Percentiles rank a stretch among this genome's conserved stretches.
phyloP scores from a whole-genome alignment of 305 asterid species.

The Rubia tinctorum region DNA sequence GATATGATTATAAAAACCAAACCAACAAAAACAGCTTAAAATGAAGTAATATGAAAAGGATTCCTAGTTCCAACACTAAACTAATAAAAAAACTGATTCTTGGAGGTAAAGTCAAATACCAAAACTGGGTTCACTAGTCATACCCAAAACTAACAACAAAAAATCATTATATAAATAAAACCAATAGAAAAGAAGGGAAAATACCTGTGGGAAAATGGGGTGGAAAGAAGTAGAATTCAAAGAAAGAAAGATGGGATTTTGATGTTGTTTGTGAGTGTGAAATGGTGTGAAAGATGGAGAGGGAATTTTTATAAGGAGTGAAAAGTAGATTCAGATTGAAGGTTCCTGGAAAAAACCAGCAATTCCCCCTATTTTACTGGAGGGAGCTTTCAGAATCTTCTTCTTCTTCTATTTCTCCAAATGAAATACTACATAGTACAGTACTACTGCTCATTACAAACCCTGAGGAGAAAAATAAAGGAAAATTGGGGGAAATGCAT shows the following conservation, averaged over 20 bases:
- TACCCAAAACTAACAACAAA: not conserved
- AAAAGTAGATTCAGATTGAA: not conserved
- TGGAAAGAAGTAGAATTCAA: not conserved
- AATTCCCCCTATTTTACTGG: not conserved
- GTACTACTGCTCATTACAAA: not conserved
- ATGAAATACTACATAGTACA: not conserved
- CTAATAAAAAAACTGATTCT: not conserved
- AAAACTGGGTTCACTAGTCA: not conserved
- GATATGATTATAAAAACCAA: not conserved
- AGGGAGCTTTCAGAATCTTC: not conserved
- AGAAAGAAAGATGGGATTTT: not conserved
- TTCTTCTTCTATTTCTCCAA: not conserved
- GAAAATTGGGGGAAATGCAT: no score
- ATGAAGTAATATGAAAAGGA: not conserved
- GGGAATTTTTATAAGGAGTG: not conserved
- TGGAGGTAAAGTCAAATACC: not conserved
- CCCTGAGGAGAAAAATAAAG: no score
- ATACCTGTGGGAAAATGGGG: not conserved
- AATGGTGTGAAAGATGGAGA: not conserved
- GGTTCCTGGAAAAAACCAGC: conserved; percentile 6
- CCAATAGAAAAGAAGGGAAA: not conserved
- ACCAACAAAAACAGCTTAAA: not conserved
- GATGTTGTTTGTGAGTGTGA: not conserved
- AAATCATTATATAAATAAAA: not conserved
- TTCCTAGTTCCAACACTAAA: not conserved